phyloP scores from a whole-genome alignment of 1,139 yeast genomes.

The Protomyces pachydermus region DNA sequence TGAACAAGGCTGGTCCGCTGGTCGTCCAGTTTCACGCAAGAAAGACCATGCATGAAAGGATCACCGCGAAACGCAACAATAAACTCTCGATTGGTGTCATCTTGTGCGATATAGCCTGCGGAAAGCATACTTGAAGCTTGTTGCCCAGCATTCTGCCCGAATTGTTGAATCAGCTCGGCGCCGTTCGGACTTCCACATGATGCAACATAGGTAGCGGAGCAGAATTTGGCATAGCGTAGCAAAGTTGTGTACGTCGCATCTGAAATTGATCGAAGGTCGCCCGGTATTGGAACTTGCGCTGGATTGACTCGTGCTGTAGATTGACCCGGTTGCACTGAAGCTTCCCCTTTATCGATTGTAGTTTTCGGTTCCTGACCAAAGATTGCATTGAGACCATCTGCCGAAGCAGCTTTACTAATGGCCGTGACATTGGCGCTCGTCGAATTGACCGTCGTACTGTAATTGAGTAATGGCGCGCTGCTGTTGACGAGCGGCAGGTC shows the following conservation, averaged over 20 bases:
- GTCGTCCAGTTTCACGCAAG: neutral
- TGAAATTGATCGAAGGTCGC: neutral
- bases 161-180: neutral
- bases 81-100: constrained; percentile 7
- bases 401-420: constrained; percentile 4
- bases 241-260: neutral
- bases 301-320: neutral
- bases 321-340: neutral
- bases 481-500: neutral
- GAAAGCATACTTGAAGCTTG: neutral
- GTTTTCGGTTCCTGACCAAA: neutral
- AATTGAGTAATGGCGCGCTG: neutral
- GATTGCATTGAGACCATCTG: constrained; percentile 1
- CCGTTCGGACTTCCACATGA: neutral
- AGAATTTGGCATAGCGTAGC: constrained; percentile 9
- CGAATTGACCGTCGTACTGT: neutral
- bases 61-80: constrained; percentile 18
- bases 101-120: constrained; percentile 9
- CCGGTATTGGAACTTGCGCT: neutral
- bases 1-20: constrained; percentile 1
- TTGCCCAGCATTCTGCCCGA: neutral
- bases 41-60: constrained; percentile 5
- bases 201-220: constrained; percentile 4
- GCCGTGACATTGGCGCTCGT: neutral
- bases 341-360: neutral